These are phyloP conservation scores for Syzygium aromaticum DNA, from an alignment of 345 rosid genomes.

Conservation along the genomic window DNA sequence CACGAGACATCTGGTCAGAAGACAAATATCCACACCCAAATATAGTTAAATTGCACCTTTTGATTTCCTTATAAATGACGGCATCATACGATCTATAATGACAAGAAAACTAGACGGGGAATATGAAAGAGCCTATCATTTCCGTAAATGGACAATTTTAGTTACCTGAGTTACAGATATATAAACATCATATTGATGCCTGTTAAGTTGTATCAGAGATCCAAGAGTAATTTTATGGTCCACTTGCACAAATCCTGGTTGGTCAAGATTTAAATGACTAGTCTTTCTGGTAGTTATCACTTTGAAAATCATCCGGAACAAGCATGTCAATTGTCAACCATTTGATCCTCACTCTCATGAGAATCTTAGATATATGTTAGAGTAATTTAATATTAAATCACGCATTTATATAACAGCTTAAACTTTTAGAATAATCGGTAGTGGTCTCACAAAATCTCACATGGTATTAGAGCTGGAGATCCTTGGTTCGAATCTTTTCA, in stretches of 20 bases:
- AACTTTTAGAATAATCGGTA: no score
- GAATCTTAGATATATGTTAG: no score
- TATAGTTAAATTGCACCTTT: not conserved
- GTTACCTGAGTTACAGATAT: not conserved
- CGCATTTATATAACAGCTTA: no score
- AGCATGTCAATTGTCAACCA: not conserved
- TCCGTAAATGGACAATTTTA: not conserved
- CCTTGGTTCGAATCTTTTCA: no score
- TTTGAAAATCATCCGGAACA: not conserved
- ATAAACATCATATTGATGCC: not conserved
- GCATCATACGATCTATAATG: not conserved
- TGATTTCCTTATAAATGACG: not conserved
- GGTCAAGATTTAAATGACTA: not conserved
- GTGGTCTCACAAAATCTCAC: no score
- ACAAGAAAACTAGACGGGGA: not conserved
- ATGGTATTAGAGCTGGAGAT: no score
- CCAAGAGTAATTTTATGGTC: not conserved
- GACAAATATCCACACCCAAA: no score
- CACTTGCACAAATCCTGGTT: not conserved
- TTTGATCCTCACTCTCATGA: not conserved
- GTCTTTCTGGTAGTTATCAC: not conserved
- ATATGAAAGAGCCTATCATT: not conserved
- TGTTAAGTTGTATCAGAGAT: not conserved
- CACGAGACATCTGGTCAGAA: no score
- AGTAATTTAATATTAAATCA: no score